These are phyloP conservation scores for Bocquillonia castaneifolia DNA, from an alignment of 441 rosid genomes.

Conservation along the genomic window DNA sequence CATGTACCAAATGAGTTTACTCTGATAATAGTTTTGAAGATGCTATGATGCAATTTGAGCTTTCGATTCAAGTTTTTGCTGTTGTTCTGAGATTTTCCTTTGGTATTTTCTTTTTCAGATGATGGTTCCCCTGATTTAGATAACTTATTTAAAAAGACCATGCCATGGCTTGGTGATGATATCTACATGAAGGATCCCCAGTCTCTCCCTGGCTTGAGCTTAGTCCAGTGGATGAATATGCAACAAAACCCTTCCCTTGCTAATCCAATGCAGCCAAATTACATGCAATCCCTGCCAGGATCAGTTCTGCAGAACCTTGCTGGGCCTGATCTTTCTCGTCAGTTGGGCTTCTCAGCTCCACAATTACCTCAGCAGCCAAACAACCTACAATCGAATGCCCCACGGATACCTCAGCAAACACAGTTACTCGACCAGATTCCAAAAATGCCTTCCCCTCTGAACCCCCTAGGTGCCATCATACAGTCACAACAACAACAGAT, in stretches of 20 bases:
- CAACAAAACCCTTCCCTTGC: constrained; percentile 52
- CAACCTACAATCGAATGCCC: constrained; percentile 43
- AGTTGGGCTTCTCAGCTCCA: constrained; percentile 42
- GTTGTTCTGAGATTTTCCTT: constrained; percentile 14
- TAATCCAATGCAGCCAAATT: constrained; percentile 50
- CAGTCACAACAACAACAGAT: constrained; percentile 43
- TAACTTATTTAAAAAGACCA: constrained; percentile 47
- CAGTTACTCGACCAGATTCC: constrained; percentile 46
- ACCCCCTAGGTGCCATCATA: constrained; percentile 33
- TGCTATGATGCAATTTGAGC: not conserved
- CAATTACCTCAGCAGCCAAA: constrained; percentile 52
- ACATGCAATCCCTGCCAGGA: constrained; percentile 42
- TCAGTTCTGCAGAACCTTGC: constrained; percentile 45
- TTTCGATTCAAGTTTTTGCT: constrained; percentile 7
- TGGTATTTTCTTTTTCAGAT: constrained; percentile 34
- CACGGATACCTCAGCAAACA: constrained; percentile 47
- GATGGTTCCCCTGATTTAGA: constrained; percentile 54
- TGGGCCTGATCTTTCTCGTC: constrained; percentile 50
- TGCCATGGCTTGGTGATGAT: constrained; percentile 71
- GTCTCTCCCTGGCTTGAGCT: constrained; percentile 47
- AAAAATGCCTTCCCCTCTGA: constrained; percentile 38
- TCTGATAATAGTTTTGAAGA: no score
- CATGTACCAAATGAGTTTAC: no score
- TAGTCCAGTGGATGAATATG: constrained; percentile 73
- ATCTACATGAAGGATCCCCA: constrained; percentile 47